Conservation (phyloP, 345 rosid species). For the Linum usitatissimum region DNA sequence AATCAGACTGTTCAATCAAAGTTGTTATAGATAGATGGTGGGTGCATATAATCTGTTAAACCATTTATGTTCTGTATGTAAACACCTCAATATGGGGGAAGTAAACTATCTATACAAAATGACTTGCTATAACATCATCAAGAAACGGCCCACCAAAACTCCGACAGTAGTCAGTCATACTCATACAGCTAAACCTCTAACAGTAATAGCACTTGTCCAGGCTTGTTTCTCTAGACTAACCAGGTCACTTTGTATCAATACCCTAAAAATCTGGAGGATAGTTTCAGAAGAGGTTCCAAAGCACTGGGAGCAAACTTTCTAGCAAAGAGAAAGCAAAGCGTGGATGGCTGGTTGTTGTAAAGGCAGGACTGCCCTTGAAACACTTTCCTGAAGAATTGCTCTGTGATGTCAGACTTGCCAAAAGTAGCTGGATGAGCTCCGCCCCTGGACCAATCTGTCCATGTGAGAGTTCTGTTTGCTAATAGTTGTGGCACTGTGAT, state of each 20-base stretch:
- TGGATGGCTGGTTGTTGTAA: conserved; percentile 40
- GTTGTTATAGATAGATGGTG: neutral
- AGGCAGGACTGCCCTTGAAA: conserved; percentile 34
- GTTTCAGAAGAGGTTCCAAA: conserved; percentile 44
- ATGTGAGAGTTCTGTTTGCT: conserved; percentile 69
- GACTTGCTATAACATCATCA: neutral
- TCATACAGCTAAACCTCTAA: too few relatives aligned
- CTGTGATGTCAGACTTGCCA: conserved; percentile 45
- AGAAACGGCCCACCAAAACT: neutral
- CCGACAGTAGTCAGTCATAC: too few relatives aligned
- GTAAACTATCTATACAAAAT: neutral
- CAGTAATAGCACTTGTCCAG: too few relatives aligned
- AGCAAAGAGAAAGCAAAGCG: conserved; percentile 59
- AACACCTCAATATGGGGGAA: neutral
- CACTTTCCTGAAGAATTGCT: conserved; percentile 42
- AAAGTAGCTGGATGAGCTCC: conserved; percentile 90
- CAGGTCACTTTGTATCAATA: conserved; percentile 17
- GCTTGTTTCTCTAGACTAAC: neutral
- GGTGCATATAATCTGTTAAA: neutral
- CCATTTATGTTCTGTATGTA: neutral
- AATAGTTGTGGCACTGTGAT: conserved; percentile 42
- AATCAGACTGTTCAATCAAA: neutral
- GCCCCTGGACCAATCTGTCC: conserved; percentile 88
- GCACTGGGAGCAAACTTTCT: conserved; percentile 77
- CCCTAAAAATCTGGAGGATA: conserved; percentile 41